Base-by-base conservation (phyloP, 331 rosid species). In the Quercus tomentella region DNA sequence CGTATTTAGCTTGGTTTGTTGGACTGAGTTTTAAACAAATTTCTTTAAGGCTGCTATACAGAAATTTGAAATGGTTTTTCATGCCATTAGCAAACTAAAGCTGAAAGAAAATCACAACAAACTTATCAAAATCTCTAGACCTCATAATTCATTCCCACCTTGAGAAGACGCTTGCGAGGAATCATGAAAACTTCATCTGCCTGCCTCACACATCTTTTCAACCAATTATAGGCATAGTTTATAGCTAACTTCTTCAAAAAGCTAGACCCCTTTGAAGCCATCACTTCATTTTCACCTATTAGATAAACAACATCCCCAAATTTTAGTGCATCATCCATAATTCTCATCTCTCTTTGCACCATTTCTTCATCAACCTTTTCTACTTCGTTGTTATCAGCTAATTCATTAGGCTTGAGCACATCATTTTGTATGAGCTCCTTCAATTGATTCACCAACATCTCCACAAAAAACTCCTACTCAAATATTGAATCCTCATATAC, bases 111-210 rank as follows among this genome's bases (percentile, higher is more conserved):
- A 33, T 33, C 10, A 63, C 4, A 26, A 5, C 66, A 60, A 22
- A 11, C 5, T 6, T 10, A 30, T 5, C n/a, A 28, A 63, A 63
- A 65, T 30, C 22, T 54, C 33, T 73, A 87, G 16, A 89, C 78
- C 56, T 85, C 89, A 31, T 89, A 89, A 41, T 79, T 85, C 90
- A 91, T 87, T 4, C 88, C 90, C 67, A 91, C 87, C 77, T 89
- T 91, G 17, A 91, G 82, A 87, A 84, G 54, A 6, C 84, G 86
- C 56, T 84, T 74, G 81, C 78, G 88, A 45, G 93, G 91, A 82
- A 91, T 84, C 74, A 87, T 86, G 82, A 91, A 87, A 45, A 86
- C 71, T 72, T 86, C 81, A 2, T 85, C 86, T 54, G 79, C 79
- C 56, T 87, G 84, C 54, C 88, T 77, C 70, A 84, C 63, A 65